Base-by-base conservation (phyloP, 1,284 basidiomycete species). In the Waitea zeae region DNA sequence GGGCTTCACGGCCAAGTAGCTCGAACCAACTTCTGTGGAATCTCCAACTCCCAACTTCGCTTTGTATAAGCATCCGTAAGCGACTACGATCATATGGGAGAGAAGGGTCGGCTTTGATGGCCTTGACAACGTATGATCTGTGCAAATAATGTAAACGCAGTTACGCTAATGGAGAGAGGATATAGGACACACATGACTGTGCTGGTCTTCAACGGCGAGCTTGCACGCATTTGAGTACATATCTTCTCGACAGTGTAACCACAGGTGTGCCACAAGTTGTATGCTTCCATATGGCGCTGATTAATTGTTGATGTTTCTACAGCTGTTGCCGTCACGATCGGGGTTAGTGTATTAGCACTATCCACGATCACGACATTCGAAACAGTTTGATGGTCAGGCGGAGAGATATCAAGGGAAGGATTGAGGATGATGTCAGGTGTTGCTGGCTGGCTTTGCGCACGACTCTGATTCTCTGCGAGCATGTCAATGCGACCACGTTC, bases 231-330 rank as follows among this genome's bases (percentile, higher is more conserved):
- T 28, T 53, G 44, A 11, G 50, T 44, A 48, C 72, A 66, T 48
- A 76, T 71, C 32, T 56, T 52, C n/a, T 56, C 47, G 5, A 74
- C 45, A 1, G 53, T 38, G 49, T 63, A 52, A 30, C 55, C 46
- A 13, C 51, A 47, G 17, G 58, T 33, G 41, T 67, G 56, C 72
- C 72, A 77, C 18, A 66, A 45, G n/a, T 56, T 58, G 47, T 75
- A 74, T 17, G 72, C 69, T 9, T 67, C 61, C 22, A 68, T 46
- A 34, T 62, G 56, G 36, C 69, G 70, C n/a, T n/a, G n/a, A n/a
- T n/a, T n/a, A n/a, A n/a, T n/a, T n/a, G n/a, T n/a, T n/a, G n/a
- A n/a, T n/a, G n/a, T n/a, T n/a, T n/a, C n/a, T n/a, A n/a, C n/a
- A n/a, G n/a, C n/a, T n/a, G n/a, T n/a, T n/a, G n/a, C n/a, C n/a